Evolutionary conservation across 805 yeast genomes (phyloP), one percentile per base, ranked within the genome.

Genomic region (Wickerhamiella vanderwaltii): DNA sequence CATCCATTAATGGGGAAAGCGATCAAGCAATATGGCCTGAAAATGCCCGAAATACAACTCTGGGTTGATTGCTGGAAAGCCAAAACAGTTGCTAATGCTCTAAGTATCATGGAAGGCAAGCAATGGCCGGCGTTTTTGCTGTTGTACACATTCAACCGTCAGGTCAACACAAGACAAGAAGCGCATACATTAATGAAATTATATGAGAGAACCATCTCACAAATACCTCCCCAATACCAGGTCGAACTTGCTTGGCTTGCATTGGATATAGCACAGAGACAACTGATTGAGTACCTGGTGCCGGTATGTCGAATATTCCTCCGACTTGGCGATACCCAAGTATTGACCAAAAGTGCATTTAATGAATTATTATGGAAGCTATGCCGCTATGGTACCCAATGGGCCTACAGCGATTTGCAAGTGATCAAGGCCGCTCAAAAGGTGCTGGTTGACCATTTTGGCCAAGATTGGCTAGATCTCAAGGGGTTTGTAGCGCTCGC

Each of bases 401-500:
- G 57, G 56, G 37, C 48, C 16, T 23, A 17, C 3, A 36, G 37
- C 2, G 55, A 53, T 13, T 38, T 47, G 5, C 39, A 45, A 12
- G 35, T 46, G 12, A 44, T 57, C 7, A 34, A 46, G 4, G 50
- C 51, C 16, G 59, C 60, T 2, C 58, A 53, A 32, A 43, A 48
- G 19, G 30, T 47, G 22, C 34, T 57, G 16, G 56, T 54, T 2
- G 40, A 28, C 18, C 48, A 43, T 3, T 43, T 53, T 40, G 16
- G 36, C 12, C 6, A 9, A 3, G 51, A 46, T 9, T 24, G 25
- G 6, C 9, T 58, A 6, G 60, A 57, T 39, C 41, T 53, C 2
- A 58, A 59, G 42, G 63, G 63, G 5, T 44, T 51, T 15, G 43
- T 55, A 15, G 54, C 55, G 7, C 35, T 59, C 28, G 57, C 60